Conservation (phyloP, 805 yeast genomes). For the Wickerhamiella bombiphila region DNA sequence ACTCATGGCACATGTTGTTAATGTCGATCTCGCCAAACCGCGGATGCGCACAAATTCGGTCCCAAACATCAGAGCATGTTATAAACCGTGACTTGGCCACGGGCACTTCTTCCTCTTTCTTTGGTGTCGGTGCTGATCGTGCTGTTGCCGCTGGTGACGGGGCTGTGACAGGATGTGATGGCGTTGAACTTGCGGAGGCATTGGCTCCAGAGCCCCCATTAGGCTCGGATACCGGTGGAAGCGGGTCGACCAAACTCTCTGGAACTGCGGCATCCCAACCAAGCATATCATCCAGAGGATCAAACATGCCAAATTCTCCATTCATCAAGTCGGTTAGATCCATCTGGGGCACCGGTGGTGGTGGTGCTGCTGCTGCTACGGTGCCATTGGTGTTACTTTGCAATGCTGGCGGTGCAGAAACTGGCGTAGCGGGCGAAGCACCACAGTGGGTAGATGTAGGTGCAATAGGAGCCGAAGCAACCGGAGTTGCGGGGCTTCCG, state of each 20-base stretch:
- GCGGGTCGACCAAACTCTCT: not conserved
- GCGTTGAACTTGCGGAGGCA: not conserved
- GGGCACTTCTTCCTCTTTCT: constrained; percentile 21
- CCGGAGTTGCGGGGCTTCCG: too few species aligned
- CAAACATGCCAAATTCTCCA: constrained; percentile 24
- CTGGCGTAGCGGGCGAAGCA: not conserved
- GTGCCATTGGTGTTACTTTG: not conserved
- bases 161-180: constrained; percentile 1
- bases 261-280: constrained; percentile 10
- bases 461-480: not conserved
- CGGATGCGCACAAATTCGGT: constrained; percentile 86
- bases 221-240: not conserved
- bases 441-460: not conserved
- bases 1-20: constrained; percentile 80
- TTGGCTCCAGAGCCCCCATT: not conserved
- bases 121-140: not conserved
- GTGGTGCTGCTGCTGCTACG: not conserved
- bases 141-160: constrained; percentile 7
- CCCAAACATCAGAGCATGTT: constrained; percentile 92
- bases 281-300: constrained; percentile 22
- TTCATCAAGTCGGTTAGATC: constrained; percentile 22
- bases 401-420: not conserved
- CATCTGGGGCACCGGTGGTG: not conserved
- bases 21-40: constrained; percentile 85
- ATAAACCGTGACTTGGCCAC: constrained; percentile 24